phyloP scores from a whole-genome alignment of 192 early-diverging fungal species.

The Umbelopsis vinacea region DNA sequence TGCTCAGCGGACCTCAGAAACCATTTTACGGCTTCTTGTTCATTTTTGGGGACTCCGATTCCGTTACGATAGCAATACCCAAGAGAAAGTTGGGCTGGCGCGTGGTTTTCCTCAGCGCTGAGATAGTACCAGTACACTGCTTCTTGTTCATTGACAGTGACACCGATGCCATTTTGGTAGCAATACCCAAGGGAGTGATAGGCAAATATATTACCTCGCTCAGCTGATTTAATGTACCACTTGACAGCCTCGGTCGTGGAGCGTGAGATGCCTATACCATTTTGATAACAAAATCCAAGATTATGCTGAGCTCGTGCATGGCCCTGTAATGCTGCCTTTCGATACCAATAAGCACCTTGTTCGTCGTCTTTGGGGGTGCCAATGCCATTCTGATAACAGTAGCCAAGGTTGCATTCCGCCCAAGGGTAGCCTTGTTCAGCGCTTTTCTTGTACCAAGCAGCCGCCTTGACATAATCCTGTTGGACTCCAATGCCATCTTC shows the following conservation, averaged over 20 bases:
- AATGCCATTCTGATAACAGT: constrained; percentile 72
- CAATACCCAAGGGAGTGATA: constrained; percentile 64
- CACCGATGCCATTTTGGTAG: constrained; percentile 63
- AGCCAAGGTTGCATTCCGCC: constrained; percentile 76
- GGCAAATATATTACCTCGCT: constrained; percentile 59
- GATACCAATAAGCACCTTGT: constrained; percentile 64
- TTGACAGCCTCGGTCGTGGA: constrained; percentile 51
- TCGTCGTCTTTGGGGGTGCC: constrained; percentile 52
- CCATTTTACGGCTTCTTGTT: constrained; percentile 60
- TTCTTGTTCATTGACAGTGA: constrained; percentile 48
- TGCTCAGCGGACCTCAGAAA: constrained; percentile 63
- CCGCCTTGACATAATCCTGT: constrained; percentile 55
- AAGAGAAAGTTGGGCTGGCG: constrained; percentile 59
- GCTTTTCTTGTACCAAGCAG: constrained; percentile 57
- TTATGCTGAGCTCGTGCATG: constrained; percentile 62
- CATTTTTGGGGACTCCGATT: constrained; percentile 54
- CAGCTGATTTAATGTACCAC: constrained; percentile 54
- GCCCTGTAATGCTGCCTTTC: constrained; percentile 60
- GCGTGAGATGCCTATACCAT: constrained; percentile 77
- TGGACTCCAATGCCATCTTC: constrained; percentile 76
- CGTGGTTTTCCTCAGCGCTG: constrained; percentile 57
- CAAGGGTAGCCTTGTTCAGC: constrained; percentile 58
- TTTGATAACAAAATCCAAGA: constrained; percentile 87
- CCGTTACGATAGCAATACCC: constrained; percentile 67
- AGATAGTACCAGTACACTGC: constrained; percentile 65